These are phyloP conservation scores for Eucalyptus curtisii DNA, from an alignment of 345 rosid species.

Conservation along the genomic window DNA sequence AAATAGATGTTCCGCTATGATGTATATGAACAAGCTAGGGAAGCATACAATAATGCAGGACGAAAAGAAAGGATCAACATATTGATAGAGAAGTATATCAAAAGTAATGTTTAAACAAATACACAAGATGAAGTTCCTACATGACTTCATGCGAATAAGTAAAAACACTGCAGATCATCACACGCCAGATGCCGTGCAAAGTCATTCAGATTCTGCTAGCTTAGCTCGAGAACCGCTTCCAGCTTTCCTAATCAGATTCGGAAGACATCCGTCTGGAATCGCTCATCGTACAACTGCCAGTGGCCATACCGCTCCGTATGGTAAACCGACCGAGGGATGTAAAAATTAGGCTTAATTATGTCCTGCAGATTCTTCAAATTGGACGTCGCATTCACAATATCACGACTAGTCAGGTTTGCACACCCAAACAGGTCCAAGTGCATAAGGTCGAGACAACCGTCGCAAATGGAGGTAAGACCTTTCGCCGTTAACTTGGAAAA, in stretches of 20 bases:
- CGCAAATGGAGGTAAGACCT: slow-evolving; percentile 50
- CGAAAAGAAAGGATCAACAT: background rate
- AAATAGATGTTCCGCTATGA: background rate
- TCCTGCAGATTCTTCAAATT: slow-evolving; percentile 42
- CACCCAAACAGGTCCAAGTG: slow-evolving; percentile 67
- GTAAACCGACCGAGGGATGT: slow-evolving; percentile 51
- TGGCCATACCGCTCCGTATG: slow-evolving; percentile 63
- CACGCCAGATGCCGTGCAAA: background rate
- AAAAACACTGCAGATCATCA: background rate
- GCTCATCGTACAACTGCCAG: slow-evolving; percentile 76
- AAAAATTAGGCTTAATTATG: slow-evolving; percentile 54
- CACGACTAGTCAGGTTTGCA: slow-evolving; percentile 60
- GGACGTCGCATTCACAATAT: slow-evolving; percentile 25
- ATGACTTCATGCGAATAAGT: background rate
- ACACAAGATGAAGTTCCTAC: background rate
- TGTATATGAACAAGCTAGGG: background rate
- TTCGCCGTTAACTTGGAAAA: slow-evolving; percentile 56
- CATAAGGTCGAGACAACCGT: slow-evolving; percentile 51
- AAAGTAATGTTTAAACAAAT: background rate
- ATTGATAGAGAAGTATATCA: background rate
- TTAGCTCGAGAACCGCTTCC: background rate
- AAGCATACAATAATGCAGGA: background rate
- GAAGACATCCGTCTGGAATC: slow-evolving; percentile 69
- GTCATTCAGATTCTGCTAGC: background rate
- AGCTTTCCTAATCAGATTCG: slow-evolving; percentile 24